Conservation (phyloP, 164 flowering plant species). For the Amborella trichopoda region DNA sequence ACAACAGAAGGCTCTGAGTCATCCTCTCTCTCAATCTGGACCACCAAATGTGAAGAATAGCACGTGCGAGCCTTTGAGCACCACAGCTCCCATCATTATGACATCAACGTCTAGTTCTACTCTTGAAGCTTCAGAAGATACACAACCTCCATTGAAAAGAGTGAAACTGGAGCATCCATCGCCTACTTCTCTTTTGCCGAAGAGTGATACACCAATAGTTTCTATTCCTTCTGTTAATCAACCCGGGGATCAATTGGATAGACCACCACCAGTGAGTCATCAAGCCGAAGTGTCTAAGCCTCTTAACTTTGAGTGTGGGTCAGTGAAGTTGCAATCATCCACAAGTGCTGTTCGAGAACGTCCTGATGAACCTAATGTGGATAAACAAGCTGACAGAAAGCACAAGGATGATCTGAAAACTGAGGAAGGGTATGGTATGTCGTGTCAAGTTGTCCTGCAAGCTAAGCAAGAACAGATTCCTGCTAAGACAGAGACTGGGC, state of each 20-base stretch:
- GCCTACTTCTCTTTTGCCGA: conserved; percentile 19
- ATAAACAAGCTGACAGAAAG: conserved; percentile 22
- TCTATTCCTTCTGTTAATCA: conserved; percentile 22
- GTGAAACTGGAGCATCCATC: conserved; percentile 60
- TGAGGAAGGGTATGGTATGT: conserved; percentile 20
- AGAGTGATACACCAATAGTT: conserved; percentile 22
- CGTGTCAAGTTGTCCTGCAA: neutral
- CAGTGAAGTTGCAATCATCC: conserved; percentile 36
- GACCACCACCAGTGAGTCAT: conserved; percentile 22
- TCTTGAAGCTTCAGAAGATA: conserved; percentile 37
- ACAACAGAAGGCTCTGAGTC: conserved; percentile 18
- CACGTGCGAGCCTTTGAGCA: conserved; percentile 27
- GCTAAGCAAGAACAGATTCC: neutral
- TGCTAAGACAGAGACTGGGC: neutral
- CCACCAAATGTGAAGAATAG: conserved; percentile 22
- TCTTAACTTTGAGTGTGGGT: conserved; percentile 33
- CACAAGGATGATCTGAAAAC: conserved; percentile 17
- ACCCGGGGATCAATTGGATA: conserved; percentile 16
- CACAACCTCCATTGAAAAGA: conserved; percentile 54
- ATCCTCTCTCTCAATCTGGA: conserved; percentile 17
- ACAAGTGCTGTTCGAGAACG: conserved; percentile 21
- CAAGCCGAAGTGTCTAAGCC: conserved; percentile 17
- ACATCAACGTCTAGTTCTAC: conserved; percentile 18
- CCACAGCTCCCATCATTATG: conserved; percentile 21
- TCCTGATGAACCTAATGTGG: conserved; percentile 19